Conservation (phyloP, 345 rosid species). For the Chamaenerion angustifolium region DNA sequence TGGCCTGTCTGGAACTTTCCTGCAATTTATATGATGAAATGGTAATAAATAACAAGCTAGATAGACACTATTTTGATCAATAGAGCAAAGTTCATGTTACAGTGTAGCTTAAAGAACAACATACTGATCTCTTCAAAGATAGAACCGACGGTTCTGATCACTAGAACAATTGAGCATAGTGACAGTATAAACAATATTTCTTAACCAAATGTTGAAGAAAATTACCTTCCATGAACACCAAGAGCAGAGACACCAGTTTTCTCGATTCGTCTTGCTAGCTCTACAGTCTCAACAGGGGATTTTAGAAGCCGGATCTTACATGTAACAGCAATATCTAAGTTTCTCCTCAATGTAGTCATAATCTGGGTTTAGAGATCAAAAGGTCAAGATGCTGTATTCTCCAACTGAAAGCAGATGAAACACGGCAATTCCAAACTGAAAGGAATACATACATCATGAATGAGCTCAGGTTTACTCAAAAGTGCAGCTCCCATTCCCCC, state of each 20-base stretch:
- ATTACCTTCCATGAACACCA: constrained; percentile 88
- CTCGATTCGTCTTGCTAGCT: constrained; percentile 82
- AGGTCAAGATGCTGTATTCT: constrained; percentile 1
- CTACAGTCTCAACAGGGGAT: constrained; percentile 68
- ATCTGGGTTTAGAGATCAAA: constrained; percentile 25
- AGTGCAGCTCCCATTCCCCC: constrained; percentile 99
- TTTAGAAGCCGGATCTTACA: constrained; percentile 80
- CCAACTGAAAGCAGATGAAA: background rate
- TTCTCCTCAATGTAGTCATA: constrained; percentile 71
- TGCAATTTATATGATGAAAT: constrained; percentile 17
- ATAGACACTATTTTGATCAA: too few species aligned
- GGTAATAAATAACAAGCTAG: too few species aligned
- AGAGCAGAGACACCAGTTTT: constrained; percentile 90
- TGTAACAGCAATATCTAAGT: constrained; percentile 66
- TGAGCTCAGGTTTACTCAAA: constrained; percentile 65
- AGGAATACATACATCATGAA: constrained; percentile 52
- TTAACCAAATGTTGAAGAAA: too few species aligned
- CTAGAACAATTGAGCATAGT: too few species aligned
- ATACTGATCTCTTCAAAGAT: too few species aligned
- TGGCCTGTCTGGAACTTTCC: constrained; percentile 76
- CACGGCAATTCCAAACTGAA: constrained; percentile 2
- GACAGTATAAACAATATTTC: too few species aligned
- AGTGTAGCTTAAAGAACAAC: too few species aligned
- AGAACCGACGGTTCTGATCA: too few species aligned
- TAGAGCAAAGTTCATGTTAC: too few species aligned